phyloP scores from a whole-genome alignment of 2,329 filamentous ascomycete species.

The Neonectria coccinea region DNA sequence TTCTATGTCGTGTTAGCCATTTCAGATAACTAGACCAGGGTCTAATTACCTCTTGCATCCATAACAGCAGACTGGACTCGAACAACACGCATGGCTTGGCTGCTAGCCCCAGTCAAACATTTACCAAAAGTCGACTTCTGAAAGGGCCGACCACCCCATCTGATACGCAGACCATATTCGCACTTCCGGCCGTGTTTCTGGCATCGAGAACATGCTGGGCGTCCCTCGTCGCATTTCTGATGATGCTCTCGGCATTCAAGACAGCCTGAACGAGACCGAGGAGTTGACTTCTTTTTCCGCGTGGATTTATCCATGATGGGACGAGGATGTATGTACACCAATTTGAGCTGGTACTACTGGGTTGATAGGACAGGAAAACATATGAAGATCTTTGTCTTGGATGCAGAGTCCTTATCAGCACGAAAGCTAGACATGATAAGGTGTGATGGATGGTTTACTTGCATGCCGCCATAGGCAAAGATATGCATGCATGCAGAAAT shows the following conservation, averaged over 20 bases:
- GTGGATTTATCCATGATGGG: background rate
- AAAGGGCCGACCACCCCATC: slow-evolving; percentile 18
- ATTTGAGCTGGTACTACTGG: too few species aligned
- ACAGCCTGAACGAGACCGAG: slow-evolving; percentile 17
- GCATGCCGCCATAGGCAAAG: too few species aligned
- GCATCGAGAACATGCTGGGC: slow-evolving; percentile 8
- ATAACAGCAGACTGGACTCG: background rate
- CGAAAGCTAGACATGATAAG: too few species aligned
- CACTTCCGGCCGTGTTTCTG: background rate
- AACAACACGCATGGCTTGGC: background rate
- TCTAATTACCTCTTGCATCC: background rate
- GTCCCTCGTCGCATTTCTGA: slow-evolving; percentile 18
- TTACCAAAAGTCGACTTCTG: slow-evolving; percentile 11
- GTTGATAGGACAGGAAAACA: background rate
- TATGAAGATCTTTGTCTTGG: background rate
- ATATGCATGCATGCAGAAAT: too few species aligned
- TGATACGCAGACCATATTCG: slow-evolving; percentile 6
- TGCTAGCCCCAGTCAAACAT: background rate
- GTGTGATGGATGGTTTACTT: too few species aligned
- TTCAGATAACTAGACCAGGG: background rate
- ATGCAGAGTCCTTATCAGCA: background rate
- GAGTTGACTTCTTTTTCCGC: slow-evolving; percentile 8
- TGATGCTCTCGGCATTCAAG: slow-evolving; percentile 17
- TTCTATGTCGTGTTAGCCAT: background rate
- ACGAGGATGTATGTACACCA: too few species aligned